phyloP scores from a whole-genome alignment of 257 asterid genomes.

The Forsythia suspensa region DNA sequence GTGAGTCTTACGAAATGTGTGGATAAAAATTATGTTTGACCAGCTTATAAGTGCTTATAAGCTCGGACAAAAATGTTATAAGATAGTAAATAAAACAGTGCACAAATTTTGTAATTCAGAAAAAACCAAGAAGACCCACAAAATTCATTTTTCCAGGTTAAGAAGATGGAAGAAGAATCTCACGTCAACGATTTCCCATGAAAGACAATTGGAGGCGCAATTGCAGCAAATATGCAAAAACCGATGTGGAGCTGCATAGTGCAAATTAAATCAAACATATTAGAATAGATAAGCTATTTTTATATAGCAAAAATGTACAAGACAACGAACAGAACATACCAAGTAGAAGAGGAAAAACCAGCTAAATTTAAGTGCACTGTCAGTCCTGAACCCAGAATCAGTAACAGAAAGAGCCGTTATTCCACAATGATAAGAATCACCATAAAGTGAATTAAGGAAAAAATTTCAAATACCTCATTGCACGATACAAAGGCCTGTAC shows the following conservation, averaged over 20 bases:
- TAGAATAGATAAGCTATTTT: slow-evolving; percentile 5
- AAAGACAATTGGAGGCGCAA: slow-evolving; percentile 94
- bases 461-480: slow-evolving; percentile 65
- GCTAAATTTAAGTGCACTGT: slow-evolving; percentile 92
- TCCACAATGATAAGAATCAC: not conserved
- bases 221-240: slow-evolving; percentile 94
- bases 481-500: slow-evolving; percentile 95
- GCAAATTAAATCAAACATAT: slow-evolving; percentile 21
- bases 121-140: not conserved
- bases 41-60: too few species aligned
- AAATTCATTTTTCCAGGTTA: not conserved
- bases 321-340: slow-evolving; percentile 43
- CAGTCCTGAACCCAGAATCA: slow-evolving; percentile 62
- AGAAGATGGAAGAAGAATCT: slow-evolving; percentile 24
- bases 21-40: too few species aligned
- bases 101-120: not conserved
- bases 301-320: not conserved
- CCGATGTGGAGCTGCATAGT: slow-evolving; percentile 82
- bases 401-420: slow-evolving; percentile 13
- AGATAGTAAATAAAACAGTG: not conserved
- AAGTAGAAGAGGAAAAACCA: slow-evolving; percentile 90
- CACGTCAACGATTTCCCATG: slow-evolving; percentile 89
- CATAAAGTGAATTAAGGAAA: slow-evolving; percentile 14
- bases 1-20: too few species aligned
- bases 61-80: too few species aligned